These are phyloP conservation scores for Cylindrodendrum hubeiense DNA, from an alignment of 2,329 filamentous ascomycete genomes.

Conservation along the genomic window DNA sequence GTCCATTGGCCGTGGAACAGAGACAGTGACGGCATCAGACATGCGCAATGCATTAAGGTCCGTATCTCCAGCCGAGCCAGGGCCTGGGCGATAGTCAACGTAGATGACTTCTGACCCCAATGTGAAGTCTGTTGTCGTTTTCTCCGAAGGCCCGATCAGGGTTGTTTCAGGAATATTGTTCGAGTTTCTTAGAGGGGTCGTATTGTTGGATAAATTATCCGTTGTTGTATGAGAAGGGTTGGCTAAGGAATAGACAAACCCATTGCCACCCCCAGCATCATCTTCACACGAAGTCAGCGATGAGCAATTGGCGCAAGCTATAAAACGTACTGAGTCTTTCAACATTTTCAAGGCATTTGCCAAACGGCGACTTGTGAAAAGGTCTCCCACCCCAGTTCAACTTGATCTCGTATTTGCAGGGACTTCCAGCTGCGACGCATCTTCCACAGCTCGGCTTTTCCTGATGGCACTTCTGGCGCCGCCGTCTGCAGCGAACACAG, in stretches of 20 bases:
- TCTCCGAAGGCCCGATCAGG: background rate
- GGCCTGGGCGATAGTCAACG: background rate
- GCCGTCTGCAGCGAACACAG: slow-evolving; percentile 29
- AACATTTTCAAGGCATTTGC: slow-evolving; percentile 21
- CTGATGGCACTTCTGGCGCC: slow-evolving; percentile 37
- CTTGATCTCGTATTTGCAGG: slow-evolving; percentile 29
- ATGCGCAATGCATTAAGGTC: background rate
- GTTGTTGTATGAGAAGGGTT: background rate
- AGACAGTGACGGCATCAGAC: background rate
- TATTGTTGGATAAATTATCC: too few relatives aligned
- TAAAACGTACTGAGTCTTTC: slow-evolving; percentile 10
- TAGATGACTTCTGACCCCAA: background rate
- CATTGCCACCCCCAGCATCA: background rate
- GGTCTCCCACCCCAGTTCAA: slow-evolving; percentile 32
- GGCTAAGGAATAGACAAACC: slow-evolving; percentile 24
- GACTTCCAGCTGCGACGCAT: slow-evolving; percentile 18
- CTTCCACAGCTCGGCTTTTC: slow-evolving; percentile 29
- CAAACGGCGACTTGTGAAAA: slow-evolving; percentile 31
- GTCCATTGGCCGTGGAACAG: background rate
- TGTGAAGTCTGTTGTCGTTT: background rate
- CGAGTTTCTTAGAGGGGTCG: background rate
- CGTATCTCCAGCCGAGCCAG: background rate
- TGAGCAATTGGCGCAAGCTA: too few relatives aligned
- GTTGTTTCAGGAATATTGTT: background rate
- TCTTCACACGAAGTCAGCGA: background rate